Percentiles rank a stretch among this genome's conserved stretches.
These are phyloP conservation scores for Salix udensis DNA, from an alignment of 345 rosid genomes.

Conservation along the genomic window DNA sequence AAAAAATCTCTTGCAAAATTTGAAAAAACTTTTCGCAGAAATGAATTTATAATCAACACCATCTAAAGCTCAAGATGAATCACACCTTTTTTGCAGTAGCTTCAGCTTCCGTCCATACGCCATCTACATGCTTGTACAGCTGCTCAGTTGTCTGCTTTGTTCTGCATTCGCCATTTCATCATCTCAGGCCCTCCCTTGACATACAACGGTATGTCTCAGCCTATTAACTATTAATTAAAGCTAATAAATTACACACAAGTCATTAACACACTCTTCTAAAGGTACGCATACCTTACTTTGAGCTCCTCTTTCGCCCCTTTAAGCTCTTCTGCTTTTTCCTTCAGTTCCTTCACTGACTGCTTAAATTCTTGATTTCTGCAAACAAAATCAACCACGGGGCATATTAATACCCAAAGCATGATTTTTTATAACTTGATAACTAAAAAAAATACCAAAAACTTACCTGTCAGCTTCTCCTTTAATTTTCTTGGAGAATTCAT, in stretches of 20 bases:
- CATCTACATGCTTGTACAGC: constrained; percentile 83
- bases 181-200: constrained; percentile 69
- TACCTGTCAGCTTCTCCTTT: constrained; percentile 75
- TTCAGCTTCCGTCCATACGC: constrained; percentile 86
- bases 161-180: constrained; percentile 75
- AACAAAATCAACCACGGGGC: not conserved
- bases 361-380: constrained; percentile 74
- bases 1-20: not conserved
- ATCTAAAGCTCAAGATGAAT: not conserved
- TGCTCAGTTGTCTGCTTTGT: constrained; percentile 86
- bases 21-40: not conserved
- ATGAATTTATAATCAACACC: not conserved
- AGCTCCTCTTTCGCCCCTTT: constrained; percentile 67
- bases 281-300: constrained; percentile 57
- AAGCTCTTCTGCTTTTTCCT: constrained; percentile 66
- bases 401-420: not conserved
- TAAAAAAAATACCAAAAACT: not conserved
- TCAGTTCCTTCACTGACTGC: constrained; percentile 68
- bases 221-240: constrained; percentile 45
- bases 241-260: constrained; percentile 6
- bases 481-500: constrained; percentile 68
- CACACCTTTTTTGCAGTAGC: constrained; percentile 81
- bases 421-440: not conserved
- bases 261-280: not conserved
- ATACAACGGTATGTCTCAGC: constrained; percentile 55